Evolutionary conservation across 2,329 filamentous ascomycete species (phyloP), one percentile per base, ranked within the genome.

Genomic region (Phaeosphaeriaceae sp.): DNA sequence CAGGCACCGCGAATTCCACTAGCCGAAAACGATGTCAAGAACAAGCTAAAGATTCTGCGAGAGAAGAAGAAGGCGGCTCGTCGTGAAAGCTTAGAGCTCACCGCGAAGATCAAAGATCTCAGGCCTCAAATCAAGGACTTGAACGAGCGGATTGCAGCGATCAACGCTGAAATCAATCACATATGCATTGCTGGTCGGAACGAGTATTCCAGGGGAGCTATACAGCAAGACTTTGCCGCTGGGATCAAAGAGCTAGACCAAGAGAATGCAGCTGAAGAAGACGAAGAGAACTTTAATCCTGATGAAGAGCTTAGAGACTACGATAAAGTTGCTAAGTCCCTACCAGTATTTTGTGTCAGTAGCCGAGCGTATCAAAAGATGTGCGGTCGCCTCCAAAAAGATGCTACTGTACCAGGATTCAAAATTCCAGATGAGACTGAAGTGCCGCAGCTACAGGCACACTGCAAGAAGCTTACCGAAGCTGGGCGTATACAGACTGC

Each of bases 261-360:
- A 54, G 83, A 86, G 50, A 71, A 76, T 29, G 76, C 77, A 0
- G 72, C 75, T 3, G 80, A 84, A 52, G 76, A 82, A 54, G 77
- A 86, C 36, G 81, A 81, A 16, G 77, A 76, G 1, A 75, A 75
- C 7, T 85, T 85, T 56, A 72, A 86, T 53, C 81, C 82, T 0
- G 77, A 81, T 2, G 61, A 78, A n/a, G 79, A 85, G 6, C 36
- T 75, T 2, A 77, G 83, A 8, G 79, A 87, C 58, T 88, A 88
- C 43, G 77, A 82, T 0, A 68, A 82, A 35, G 77, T 87, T 6
- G 83, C 82, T 0, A 67, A 67, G 7, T 76, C 74, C 0, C 73
- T 89, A 0, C 81, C 84, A 0, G 84, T 88, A 1, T 89, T 87
- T 60, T 88, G 85, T 52, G 82, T 88, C 13, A 85, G 82, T 48